Evolutionary conservation across 2,329 filamentous ascomycete genomes (phyloP).

Genomic region (Penicillium sp.): DNA sequence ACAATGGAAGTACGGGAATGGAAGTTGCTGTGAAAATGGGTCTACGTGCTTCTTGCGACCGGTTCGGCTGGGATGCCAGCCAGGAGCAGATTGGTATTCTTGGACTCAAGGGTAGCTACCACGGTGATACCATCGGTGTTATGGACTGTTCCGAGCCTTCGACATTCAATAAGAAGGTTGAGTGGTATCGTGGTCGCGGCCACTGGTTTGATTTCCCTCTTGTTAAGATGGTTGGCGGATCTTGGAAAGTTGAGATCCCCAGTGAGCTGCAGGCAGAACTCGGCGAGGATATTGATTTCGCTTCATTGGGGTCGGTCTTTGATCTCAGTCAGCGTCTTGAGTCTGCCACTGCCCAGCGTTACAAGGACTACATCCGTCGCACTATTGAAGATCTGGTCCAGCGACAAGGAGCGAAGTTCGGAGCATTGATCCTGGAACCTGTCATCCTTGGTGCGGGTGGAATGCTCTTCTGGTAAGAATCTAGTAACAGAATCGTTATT

Average conservation of each 20-base stretch:
- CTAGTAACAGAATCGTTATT: too few relatives aligned
- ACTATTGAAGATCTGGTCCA: conserved; percentile 48
- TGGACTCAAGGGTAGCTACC: conserved; percentile 71
- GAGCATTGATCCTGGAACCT: conserved; percentile 70
- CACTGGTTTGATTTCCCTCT: conserved; percentile 74
- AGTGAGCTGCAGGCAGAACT: conserved; percentile 41
- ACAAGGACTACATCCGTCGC: conserved; percentile 51
- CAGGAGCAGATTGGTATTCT: conserved; percentile 57
- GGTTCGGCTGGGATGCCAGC: conserved; percentile 57
- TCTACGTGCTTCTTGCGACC: conserved; percentile 56
- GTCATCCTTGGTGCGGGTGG: conserved; percentile 72
- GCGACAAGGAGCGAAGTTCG: conserved; percentile 57
- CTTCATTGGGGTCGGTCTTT: conserved; percentile 51
- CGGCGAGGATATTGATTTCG: conserved; percentile 40
- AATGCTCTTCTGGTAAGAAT: conserved; percentile 67
- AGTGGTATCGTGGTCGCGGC: conserved; percentile 73
- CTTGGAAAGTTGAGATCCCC: conserved; percentile 57
- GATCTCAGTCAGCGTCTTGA: conserved; percentile 45
- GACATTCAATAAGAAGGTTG: conserved; percentile 69
- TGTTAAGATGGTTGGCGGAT: conserved; percentile 57
- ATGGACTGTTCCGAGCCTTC: conserved; percentile 78
- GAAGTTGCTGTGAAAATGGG: conserved; percentile 84
- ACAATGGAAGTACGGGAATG: conserved; percentile 74
- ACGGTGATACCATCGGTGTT: conserved; percentile 78
- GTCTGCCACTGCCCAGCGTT: conserved; percentile 43